These are phyloP conservation scores for Ophiostoma sp. DNA, from an alignment of 2,329 filamentous ascomycete species.

Conservation along the genomic window DNA sequence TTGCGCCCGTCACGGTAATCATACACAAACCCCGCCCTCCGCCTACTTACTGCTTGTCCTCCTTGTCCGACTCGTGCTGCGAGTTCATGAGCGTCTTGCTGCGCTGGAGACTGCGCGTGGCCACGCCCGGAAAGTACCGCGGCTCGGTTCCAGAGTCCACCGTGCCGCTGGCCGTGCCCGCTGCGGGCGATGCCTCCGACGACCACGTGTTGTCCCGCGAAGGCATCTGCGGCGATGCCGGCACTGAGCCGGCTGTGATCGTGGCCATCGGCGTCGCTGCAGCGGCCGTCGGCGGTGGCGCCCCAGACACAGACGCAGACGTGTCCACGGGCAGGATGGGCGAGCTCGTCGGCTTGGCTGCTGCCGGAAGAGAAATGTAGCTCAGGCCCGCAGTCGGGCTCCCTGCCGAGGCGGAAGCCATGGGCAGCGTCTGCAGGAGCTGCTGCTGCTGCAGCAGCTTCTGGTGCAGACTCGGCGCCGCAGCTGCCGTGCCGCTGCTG, in stretches of 20 bases:
- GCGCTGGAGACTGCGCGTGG: constrained; percentile 48
- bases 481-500: not conserved
- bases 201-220: constrained; percentile 33
- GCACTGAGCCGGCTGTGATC: constrained; percentile 14
- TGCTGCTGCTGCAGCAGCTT: constrained; percentile 14
- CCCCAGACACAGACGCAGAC: not conserved
- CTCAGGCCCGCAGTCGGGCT: constrained; percentile 6
- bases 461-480: not conserved
- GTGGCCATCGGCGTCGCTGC: constrained; percentile 22
- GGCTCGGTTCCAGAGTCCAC: constrained; percentile 53
- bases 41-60: not conserved
- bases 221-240: constrained; percentile 22
- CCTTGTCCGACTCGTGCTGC: constrained; percentile 37
- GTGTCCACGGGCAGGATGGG: not conserved
- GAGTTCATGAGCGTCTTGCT: constrained; percentile 41
- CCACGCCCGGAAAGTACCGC: constrained; percentile 65
- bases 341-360: not conserved
- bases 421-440: constrained; percentile 3
- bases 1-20: too few species aligned
- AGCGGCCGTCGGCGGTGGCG: constrained; percentile 19
- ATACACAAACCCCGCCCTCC: too few species aligned
- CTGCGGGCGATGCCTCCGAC: constrained; percentile 31
- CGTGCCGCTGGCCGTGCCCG: not conserved
- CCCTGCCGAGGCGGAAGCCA: not conserved
- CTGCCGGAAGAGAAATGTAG: constrained; percentile 7